Evolutionary conservation across 148 eudicot genomes (phyloP), one percentile per base, ranked within the genome.

Genomic region (Suaeda aralocaspica): DNA sequence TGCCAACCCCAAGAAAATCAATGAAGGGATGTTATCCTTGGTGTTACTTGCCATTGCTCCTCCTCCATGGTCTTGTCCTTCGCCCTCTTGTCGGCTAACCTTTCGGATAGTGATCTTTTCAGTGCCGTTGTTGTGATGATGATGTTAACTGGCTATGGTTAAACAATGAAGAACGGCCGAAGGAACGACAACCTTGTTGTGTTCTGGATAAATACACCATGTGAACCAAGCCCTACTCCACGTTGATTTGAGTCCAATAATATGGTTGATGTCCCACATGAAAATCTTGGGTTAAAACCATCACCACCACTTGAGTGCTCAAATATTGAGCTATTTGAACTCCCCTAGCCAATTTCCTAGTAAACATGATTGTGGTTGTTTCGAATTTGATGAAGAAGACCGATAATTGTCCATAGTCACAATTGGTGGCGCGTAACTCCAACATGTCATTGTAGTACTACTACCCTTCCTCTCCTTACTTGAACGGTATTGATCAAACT

Each of bases 1-100:
- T 82, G 59, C 96, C 96, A 50, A 91, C 91, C 52, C 96, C 96
- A 73, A 90, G 96, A 83, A 90, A 90, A 84, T 90, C 96, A 41
- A 88, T 86, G 84, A 90, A 88, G 7, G 82, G 84, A 44, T n/a
- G n/a, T 83, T 61, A 30, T 88, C 85, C 65, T 81, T 85, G 1
- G 59, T 41, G 36, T 41, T 42, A 69, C 41, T 59, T 13, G 33
- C 42, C 19, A 44, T 51, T 14, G 33, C 64, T 14, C n/a, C 52
- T 33, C 51, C 74, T 30, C 42, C 69, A 8, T n/a, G n/a, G 5
- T 46, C 73, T 61, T 51, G 76, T 3, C 31, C 68, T 28, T 51
- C 26, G 4, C 59, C 57, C 5, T 66, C 8, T 50, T 33, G 21
- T 72, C 75, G 11, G 22, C 30, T 64, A 63, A 53, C 24, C 52